Evolutionary conservation across 73 alveolate species (phyloP).

Genomic region (Paramecium biaurelia): DNA sequence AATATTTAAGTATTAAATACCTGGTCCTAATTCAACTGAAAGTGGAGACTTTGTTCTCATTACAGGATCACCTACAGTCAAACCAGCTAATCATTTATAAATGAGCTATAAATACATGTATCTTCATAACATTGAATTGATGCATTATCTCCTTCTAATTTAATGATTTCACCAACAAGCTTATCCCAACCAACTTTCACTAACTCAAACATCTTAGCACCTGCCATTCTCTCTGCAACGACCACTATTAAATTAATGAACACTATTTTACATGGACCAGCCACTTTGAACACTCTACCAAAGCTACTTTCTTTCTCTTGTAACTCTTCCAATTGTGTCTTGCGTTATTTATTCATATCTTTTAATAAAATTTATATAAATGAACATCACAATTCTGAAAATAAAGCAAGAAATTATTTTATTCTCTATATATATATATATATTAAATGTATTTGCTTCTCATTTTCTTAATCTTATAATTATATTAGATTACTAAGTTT

Average conservation of each 20-base stretch:
- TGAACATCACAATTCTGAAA: neutral
- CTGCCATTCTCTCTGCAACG: constrained; percentile 99
- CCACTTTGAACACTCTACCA: constrained; percentile 67
- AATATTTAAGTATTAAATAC: constrained; percentile 56
- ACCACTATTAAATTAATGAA: constrained; percentile 66
- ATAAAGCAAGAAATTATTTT: neutral
- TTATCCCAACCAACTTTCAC: constrained; percentile 98
- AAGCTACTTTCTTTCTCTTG: constrained; percentile 55
- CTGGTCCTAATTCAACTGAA: constrained; percentile 99
- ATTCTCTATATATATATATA: neutral
- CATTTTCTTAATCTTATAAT: neutral
- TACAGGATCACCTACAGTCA: constrained; percentile 99
- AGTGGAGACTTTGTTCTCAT: constrained; percentile 97
- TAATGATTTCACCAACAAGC: constrained; percentile 98
- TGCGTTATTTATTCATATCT: neutral
- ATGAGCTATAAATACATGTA: constrained; percentile 73
- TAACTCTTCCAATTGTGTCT: constrained; percentile 62
- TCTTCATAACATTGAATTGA: constrained; percentile 99
- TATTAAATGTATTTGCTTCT: neutral
- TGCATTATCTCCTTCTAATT: constrained; percentile 98
- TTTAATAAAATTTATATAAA: neutral
- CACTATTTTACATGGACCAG: constrained; percentile 60
- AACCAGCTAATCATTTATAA: constrained; percentile 81
- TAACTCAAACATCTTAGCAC: constrained; percentile 99
- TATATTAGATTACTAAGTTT: neutral